Percentiles rank a stretch among this genome's conserved stretches.
Conservation (phyloP, 805 yeast species). For the Monosporozyma servazzii region DNA sequence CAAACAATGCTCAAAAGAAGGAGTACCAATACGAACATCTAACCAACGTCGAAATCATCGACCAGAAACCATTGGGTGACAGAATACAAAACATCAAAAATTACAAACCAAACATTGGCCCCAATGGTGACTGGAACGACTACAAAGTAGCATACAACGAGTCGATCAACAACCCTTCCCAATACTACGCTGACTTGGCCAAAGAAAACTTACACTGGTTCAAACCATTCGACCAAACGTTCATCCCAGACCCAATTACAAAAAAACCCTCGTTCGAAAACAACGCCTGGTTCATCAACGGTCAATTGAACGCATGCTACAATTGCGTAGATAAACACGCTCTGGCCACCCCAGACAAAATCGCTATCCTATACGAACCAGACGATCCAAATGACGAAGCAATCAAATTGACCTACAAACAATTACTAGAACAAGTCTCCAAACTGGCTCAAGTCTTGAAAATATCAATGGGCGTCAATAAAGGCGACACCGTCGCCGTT, state of each 20-base stretch:
- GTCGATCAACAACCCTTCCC: constrained; percentile 71
- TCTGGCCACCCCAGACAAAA: constrained; percentile 54
- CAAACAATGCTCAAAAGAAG: not conserved
- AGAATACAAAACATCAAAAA: constrained; percentile 19
- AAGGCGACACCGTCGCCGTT: constrained; percentile 81
- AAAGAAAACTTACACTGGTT: constrained; percentile 70
- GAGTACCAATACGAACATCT: constrained; percentile 22
- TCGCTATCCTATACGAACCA: constrained; percentile 73
- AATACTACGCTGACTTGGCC: constrained; percentile 73
- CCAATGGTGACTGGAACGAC: constrained; percentile 38
- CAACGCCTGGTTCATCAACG: constrained; percentile 72
- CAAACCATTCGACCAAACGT: constrained; percentile 54
- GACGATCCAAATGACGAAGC: constrained; percentile 55
- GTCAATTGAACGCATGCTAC: constrained; percentile 70
- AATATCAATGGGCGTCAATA: constrained; percentile 52
- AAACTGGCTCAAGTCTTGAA: constrained; percentile 62
- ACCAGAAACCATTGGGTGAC: constrained; percentile 16
- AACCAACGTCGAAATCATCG: constrained; percentile 17
- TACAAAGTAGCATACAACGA: constrained; percentile 61
- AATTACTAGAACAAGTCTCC: constrained; percentile 60
- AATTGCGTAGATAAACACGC: constrained; percentile 83
- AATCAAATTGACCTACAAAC: constrained; percentile 52
- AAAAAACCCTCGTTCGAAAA: constrained; percentile 33
- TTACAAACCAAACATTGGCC: constrained; percentile 42
- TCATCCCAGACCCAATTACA: constrained; percentile 30